Conservation (phyloP, 163 green algal species). For the Scenedesmus sp. region DNA sequence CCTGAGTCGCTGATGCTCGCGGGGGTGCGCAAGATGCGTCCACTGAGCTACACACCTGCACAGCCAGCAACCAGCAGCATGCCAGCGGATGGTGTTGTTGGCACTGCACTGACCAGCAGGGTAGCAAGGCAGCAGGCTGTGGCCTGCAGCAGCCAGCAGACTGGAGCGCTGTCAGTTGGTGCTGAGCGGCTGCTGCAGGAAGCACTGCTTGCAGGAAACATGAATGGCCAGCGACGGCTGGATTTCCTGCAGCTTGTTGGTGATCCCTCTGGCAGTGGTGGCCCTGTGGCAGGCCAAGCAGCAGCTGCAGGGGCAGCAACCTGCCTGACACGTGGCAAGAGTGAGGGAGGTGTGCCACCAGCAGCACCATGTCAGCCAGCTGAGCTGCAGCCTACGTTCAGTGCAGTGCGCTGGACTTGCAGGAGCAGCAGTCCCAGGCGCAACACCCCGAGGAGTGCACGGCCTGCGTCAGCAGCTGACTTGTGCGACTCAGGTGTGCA, state of each 20-base stretch:
- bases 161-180: neutral
- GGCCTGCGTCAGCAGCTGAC: neutral
- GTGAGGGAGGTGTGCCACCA: neutral
- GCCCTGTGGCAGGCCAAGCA: neutral
- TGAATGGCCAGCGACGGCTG: neutral
- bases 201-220: neutral
- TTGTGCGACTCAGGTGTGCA: neutral
- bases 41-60: neutral
- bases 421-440: neutral
- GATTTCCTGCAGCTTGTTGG: neutral
- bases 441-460: neutral
- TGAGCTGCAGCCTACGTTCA: neutral
- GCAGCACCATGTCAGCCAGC: neutral
- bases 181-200: constrained; percentile 15
- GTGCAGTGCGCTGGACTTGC: neutral
- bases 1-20: neutral
- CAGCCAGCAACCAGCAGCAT: neutral
- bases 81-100: neutral
- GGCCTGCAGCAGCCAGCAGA: neutral
- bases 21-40: constrained; percentile 1
- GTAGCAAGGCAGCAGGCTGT: neutral
- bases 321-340: neutral
- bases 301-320: neutral
- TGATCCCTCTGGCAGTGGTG: neutral
- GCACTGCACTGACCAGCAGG: neutral